Evolutionary conservation across 352 stramenopile genomes (phyloP).

Genomic region (Globisporangium heterothallicum): DNA sequence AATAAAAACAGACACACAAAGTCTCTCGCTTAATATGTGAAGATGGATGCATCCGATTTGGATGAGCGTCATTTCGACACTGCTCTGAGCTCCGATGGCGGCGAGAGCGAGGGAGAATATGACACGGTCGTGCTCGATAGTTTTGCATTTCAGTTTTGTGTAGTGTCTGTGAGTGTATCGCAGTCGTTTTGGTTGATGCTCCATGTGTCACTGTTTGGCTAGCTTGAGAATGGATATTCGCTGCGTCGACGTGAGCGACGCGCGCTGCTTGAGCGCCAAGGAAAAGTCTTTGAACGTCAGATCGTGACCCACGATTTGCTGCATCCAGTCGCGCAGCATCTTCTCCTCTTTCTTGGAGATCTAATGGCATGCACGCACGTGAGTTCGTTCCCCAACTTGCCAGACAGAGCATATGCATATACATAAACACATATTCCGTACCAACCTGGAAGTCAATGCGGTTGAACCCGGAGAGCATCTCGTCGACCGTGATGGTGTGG

Average conservation of each 20-base stretch:
- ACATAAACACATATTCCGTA: background rate
- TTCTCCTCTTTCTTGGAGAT: slow-evolving; percentile 37
- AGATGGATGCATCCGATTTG: no score
- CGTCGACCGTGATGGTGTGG: slow-evolving; percentile 27
- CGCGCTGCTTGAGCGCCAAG: slow-evolving; percentile 49
- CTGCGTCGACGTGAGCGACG: slow-evolving; percentile 39
- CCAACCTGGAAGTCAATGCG: slow-evolving; percentile 41
- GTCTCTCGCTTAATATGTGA: no score
- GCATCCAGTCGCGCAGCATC: slow-evolving; percentile 41
- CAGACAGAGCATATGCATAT: background rate
- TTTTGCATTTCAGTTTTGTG: no score
- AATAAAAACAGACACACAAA: no score
- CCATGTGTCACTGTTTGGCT: background rate
- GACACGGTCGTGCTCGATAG: no score
- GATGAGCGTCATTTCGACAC: no score
- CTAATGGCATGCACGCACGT: background rate
- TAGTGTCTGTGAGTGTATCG: no score
- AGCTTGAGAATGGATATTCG: slow-evolving; percentile 34
- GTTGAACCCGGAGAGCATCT: slow-evolving; percentile 41
- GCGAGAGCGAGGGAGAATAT: no score
- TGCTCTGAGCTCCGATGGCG: no score
- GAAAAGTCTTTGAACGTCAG: slow-evolving; percentile 54
- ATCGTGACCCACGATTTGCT: slow-evolving; percentile 38
- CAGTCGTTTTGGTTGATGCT: no score
- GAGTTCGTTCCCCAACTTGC: no score